A percentile compares a stretch with the other conserved stretches of the same genome.
Conservation (phyloP, 345 rosid species). For the Linum lewisii region DNA sequence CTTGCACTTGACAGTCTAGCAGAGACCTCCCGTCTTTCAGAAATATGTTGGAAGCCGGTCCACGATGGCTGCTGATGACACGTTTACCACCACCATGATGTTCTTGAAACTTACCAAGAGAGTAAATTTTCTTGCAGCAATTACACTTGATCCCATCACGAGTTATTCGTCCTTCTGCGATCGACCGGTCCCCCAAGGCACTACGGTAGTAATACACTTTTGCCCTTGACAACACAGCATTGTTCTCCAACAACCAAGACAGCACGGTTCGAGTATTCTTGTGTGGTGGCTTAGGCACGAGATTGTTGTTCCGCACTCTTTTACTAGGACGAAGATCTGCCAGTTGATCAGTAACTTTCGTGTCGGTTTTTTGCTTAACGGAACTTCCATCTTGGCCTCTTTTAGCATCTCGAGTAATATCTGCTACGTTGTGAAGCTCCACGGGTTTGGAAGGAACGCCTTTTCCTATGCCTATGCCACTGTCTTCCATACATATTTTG, state of each 20-base stretch:
- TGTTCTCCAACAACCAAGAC: constrained; percentile 67
- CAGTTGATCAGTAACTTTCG: constrained; percentile 7
- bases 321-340: constrained; percentile 34
- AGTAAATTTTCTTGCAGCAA: constrained; percentile 48
- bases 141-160: constrained; percentile 61
- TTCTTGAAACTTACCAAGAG: constrained; percentile 38
- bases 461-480: too few species aligned
- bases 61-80: constrained; percentile 22
- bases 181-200: constrained; percentile 19
- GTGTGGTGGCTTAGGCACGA: constrained; percentile 21
- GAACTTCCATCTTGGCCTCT: constrained; percentile 14
- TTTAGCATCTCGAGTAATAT: too few species aligned
- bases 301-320: constrained; percentile 30
- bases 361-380: constrained; percentile 5
- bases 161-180: constrained; percentile 45
- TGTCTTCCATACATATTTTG: constrained; percentile 18
- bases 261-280: constrained; percentile 42
- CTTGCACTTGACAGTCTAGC: constrained; percentile 44
- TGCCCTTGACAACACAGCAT: constrained; percentile 48
- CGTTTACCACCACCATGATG: constrained; percentile 29
- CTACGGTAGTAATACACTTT: constrained; percentile 35
- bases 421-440: constrained; percentile 5
- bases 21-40: constrained; percentile 77
- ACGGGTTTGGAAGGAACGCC: constrained; percentile 1
- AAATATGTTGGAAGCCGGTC: constrained; percentile 47